Percentiles rank a stretch among this genome's conserved stretches.
These are phyloP conservation scores for Botrytis cinerea DNA, from an alignment of 2,329 filamentous ascomycete species.

Conservation along the genomic window DNA sequence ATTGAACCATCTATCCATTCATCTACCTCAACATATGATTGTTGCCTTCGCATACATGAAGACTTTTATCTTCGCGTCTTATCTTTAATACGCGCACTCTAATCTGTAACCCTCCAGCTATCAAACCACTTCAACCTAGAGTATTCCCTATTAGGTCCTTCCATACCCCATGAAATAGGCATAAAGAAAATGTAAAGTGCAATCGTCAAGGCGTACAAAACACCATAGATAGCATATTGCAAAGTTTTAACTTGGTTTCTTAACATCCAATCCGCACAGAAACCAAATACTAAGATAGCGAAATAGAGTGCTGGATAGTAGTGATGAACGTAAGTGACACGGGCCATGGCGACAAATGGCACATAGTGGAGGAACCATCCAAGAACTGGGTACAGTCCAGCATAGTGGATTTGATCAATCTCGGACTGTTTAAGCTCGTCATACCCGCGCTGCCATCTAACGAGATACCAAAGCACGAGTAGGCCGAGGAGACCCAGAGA, in stretches of 20 bases:
- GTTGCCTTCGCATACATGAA: not conserved
- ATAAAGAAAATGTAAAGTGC: slow-evolving; percentile 88
- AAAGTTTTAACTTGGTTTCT: slow-evolving; percentile 63
- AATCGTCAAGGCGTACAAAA: slow-evolving; percentile 73
- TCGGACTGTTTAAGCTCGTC: slow-evolving; percentile 76
- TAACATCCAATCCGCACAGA: slow-evolving; percentile 82
- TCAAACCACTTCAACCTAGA: slow-evolving; percentile 92
- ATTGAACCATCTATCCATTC: not conserved
- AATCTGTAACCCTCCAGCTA: slow-evolving; percentile 61
- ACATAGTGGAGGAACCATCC: slow-evolving; percentile 97
- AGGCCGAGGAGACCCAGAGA: slow-evolving; percentile 72
- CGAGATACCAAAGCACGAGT: slow-evolving; percentile 77
- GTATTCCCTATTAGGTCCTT: slow-evolving; percentile 80
- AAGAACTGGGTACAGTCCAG: slow-evolving; percentile 84
- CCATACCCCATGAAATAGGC: slow-evolving; percentile 96
- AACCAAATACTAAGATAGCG: slow-evolving; percentile 85
- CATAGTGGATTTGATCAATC: slow-evolving; percentile 92
- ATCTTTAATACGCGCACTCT: slow-evolving; percentile 10
- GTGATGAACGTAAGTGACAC: slow-evolving; percentile 98
- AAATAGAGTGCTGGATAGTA: slow-evolving; percentile 99
- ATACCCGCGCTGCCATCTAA: slow-evolving; percentile 96
- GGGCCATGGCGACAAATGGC: slow-evolving; percentile 95
- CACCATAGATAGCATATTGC: slow-evolving; percentile 68
- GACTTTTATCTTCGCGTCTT: not conserved
- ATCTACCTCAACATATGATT: not conserved